These are phyloP conservation scores for Cladorrhinum samala DNA, from an alignment of 495 filamentous ascomycete genomes.

Conservation along the genomic window DNA sequence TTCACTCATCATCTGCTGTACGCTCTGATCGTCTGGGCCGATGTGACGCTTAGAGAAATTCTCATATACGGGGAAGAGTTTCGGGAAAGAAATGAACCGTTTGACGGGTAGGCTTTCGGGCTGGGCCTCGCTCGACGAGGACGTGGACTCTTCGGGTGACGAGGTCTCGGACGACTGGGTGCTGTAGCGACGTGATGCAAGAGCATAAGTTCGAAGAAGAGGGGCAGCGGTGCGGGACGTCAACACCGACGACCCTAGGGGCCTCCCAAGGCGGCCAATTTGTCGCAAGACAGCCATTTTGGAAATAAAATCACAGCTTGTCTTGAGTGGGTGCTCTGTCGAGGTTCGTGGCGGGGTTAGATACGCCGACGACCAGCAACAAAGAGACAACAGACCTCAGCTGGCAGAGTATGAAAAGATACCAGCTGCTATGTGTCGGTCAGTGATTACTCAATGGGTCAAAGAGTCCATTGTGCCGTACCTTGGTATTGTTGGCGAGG, in stretches of 20 bases:
- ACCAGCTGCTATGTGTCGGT: not conserved
- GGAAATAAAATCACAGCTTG: no score
- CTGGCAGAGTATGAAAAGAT: not conserved
- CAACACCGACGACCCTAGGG: slow-evolving; percentile 15
- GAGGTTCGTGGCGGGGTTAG: not conserved
- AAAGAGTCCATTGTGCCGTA: not conserved
- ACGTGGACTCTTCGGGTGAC: no score
- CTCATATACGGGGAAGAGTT: slow-evolving; percentile 31
- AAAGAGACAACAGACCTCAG: not conserved
- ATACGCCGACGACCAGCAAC: not conserved
- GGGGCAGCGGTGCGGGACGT: slow-evolving; percentile 11
- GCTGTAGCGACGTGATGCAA: no score
- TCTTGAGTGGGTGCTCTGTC: no score
- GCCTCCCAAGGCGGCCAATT: slow-evolving; percentile 21
- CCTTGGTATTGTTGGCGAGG: not conserved
- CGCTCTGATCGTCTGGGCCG: slow-evolving; percentile 71
- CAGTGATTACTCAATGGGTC: not conserved
- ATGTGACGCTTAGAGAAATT: slow-evolving; percentile 88
- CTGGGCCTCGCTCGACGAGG: no score
- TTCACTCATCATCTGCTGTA: slow-evolving; percentile 71
- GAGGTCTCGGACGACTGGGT: no score
- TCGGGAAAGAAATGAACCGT: slow-evolving; percentile 13
- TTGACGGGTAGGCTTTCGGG: no score
- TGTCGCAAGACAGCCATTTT: slow-evolving; percentile 18
- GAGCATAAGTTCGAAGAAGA: no score